phyloP scores from a whole-genome alignment of 371 early-diverging fungal genomes.

The Blakeslea trispora region DNA sequence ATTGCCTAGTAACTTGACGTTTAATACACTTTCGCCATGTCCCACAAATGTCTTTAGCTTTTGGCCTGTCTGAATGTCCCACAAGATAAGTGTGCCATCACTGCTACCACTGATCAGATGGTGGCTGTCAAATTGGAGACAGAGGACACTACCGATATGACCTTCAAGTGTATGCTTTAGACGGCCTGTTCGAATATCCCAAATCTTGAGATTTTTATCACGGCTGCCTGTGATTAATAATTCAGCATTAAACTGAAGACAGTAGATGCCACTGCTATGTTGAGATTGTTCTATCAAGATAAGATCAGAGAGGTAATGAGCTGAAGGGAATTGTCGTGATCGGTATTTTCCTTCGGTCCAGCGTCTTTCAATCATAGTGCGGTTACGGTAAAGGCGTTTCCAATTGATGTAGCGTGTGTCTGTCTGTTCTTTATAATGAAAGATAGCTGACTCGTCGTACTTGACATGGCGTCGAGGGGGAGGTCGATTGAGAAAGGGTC shows the following conservation, averaged over 20 bases:
- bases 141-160: constrained; percentile 83
- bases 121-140: constrained; percentile 75
- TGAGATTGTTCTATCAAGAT: constrained; percentile 2
- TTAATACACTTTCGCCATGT: constrained; percentile 72
- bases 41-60: constrained; percentile 58
- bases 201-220: constrained; percentile 81
- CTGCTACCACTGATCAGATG: constrained; percentile 84
- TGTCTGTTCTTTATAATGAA: constrained; percentile 37
- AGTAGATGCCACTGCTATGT: constrained; percentile 92
- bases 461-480: constrained; percentile 26
- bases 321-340: constrained; percentile 54
- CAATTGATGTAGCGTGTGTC: constrained; percentile 64
- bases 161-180: constrained; percentile 65
- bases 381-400: constrained; percentile 65
- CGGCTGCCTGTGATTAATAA: constrained; percentile 82
- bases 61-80: constrained; percentile 72
- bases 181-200: constrained; percentile 70
- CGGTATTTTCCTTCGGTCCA: constrained; percentile 70
- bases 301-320: not conserved
- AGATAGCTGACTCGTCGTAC: constrained; percentile 36
- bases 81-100: constrained; percentile 79
- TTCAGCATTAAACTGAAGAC: constrained; percentile 77
- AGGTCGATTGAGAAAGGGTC: constrained; percentile 33
- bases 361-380: constrained; percentile 57
- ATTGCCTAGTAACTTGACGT: constrained; percentile 63